Base-by-base conservation (phyloP, 768 basidiomycete species). In the Tulasnella calospora region DNA sequence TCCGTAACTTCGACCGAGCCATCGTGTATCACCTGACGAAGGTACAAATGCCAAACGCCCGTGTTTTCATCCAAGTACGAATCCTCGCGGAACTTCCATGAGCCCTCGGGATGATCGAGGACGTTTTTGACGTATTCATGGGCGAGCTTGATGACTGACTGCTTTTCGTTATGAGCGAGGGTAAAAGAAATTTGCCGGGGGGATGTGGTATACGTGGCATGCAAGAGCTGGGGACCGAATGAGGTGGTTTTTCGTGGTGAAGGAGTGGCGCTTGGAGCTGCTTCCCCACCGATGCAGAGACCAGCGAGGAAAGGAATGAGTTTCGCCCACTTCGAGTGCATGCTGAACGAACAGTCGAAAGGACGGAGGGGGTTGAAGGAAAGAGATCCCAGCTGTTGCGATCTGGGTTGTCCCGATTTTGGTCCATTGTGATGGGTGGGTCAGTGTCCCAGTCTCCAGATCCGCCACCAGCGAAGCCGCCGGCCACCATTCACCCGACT, bases 1-100 rank as follows among this genome's bases (percentile, higher is more conserved):
- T 98, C 94, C 15, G 89, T 88, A 19, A 99, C 94, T 82, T 97
- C 94, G 69, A 97, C 86, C 19, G 94, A 95, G 78, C 93, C 91
- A 82, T 96, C 85, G 71, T 78, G 55, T 13, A 76, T 35, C 78
- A 93, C 80, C 85, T 99, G 96, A 81, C 92, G 89, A 79, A 92
- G 90, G 83, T 96, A 97, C 81, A 95, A 87, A 85, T 98, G 95
- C 38, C 94, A 92, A 73, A 98, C 88, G 27, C 92, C 93, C 2
- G 94, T 95, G 79, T 89, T 89, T 78, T 86, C 85, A 85, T 98
- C 96, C 71, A 93, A 94, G 84, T 97, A 96, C 19, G 93, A 94
- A 85, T 95, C 93, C 77, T 90, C 86, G 77, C 94, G 90, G 80
- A 96, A 76, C 38, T 55, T 61, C 80, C 89, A 82, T 17, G 78